Conservation (phyloP, 2,329 filamentous ascomycete species). For the Byssochlamys sp. region DNA sequence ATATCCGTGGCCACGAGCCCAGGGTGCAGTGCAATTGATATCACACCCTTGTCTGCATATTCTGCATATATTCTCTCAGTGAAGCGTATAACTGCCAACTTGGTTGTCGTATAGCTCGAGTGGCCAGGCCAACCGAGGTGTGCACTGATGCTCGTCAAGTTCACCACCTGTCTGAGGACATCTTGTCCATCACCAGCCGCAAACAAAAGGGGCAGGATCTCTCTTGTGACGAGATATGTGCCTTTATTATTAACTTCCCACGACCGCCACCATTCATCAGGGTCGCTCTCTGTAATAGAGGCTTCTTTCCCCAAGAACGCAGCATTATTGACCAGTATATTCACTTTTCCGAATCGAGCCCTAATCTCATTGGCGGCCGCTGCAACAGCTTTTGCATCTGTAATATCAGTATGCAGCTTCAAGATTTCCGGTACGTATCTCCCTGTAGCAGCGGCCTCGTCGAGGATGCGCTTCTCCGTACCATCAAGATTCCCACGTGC, state of each 20-base stretch:
- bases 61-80: conserved; percentile 42
- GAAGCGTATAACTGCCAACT: conserved; percentile 42
- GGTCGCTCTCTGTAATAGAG: conserved; percentile 23
- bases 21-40: conserved; percentile 35
- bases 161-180: conserved; percentile 36
- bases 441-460: conserved; percentile 27
- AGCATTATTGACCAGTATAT: conserved; percentile 40
- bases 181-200: conserved; percentile 2
- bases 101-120: conserved; percentile 40
- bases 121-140: conserved; percentile 26
- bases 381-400: conserved; percentile 23
- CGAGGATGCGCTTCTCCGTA: conserved; percentile 22
- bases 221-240: conserved; percentile 34
- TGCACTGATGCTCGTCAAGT: conserved; percentile 35
- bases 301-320: conserved; percentile 19
- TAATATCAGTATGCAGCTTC: conserved; percentile 34
- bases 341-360: conserved; percentile 18
- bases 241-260: conserved; percentile 41
- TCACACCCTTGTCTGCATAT: conserved; percentile 34
- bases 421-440: conserved; percentile 33
- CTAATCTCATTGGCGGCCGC: conserved; percentile 11
- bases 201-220: conserved; percentile 36
- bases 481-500: conserved; percentile 39
- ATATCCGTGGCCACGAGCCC: conserved; percentile 34
- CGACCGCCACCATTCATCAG: conserved; percentile 29